Evolutionary conservation across 148 eudicot species (phyloP).

Genomic region (Cornus controversa): DNA sequence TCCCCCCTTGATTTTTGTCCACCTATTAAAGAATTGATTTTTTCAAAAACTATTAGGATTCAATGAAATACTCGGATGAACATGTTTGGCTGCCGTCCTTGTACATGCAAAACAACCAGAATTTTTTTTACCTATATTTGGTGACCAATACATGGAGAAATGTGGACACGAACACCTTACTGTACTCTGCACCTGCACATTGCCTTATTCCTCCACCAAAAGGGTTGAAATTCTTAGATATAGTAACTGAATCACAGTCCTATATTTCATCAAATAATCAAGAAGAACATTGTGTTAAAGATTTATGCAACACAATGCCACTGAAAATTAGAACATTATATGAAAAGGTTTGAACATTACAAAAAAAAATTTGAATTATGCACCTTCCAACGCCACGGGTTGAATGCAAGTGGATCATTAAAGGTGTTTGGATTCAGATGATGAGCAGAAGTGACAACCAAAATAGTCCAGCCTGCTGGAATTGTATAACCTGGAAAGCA

Average conservation of each 20-base stretch:
- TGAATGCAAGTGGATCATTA: constrained; percentile 44
- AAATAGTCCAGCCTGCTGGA: constrained; percentile 51
- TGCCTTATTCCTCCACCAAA: constrained; percentile 49
- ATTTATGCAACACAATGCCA: no score
- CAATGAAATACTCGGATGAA: no score
- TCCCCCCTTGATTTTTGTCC: no score
- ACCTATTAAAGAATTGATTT: no score
- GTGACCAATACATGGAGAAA: constrained; percentile 42
- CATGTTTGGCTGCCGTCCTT: no score
- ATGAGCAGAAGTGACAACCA: constrained; percentile 40
- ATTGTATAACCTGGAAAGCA: constrained; percentile 42
- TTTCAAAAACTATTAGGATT: no score
- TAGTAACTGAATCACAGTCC: constrained; percentile 27
- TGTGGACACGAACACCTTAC: constrained; percentile 32
- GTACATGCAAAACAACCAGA: not conserved
- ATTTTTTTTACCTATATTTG: constrained; percentile 32
- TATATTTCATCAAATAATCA: not conserved
- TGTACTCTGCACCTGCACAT: constrained; percentile 46
- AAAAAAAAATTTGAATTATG: not conserved
- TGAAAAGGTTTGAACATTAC: no score
- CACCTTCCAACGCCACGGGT: constrained; percentile 54
- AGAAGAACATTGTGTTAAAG: no score
- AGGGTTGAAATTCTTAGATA: constrained; percentile 41
- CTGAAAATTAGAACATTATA: no score
- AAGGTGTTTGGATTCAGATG: constrained; percentile 33